Evolutionary conservation across 2,329 filamentous ascomycete species (phyloP).

Genomic region (Venturia effusa): DNA sequence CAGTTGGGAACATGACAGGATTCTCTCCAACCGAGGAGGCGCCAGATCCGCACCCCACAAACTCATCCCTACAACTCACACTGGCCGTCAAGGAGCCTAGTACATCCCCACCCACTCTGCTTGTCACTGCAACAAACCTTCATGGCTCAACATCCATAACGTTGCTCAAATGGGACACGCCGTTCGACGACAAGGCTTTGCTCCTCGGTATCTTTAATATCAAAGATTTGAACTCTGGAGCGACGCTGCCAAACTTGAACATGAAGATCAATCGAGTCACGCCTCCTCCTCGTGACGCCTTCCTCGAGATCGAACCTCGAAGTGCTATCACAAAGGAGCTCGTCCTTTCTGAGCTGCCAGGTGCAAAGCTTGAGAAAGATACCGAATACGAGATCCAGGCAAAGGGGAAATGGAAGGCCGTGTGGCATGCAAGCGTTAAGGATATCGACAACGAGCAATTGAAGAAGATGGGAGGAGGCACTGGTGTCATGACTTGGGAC

Average conservation of each 20-base stretch:
- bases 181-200: constrained; percentile 27
- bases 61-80: constrained; percentile 2
- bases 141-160: constrained; percentile 24
- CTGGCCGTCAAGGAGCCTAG: constrained; percentile 17
- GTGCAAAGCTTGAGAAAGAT: constrained; percentile 26
- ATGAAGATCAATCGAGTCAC: constrained; percentile 27
- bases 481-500: constrained; percentile 6
- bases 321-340: constrained; percentile 24
- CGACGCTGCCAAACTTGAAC: constrained; percentile 20
- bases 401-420: constrained; percentile 24
- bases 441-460: constrained; percentile 4
- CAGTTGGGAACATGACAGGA: constrained; percentile 3
- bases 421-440: constrained; percentile 18
- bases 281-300: constrained; percentile 25
- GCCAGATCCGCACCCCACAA: constrained; percentile 3
- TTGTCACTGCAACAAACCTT: constrained; percentile 27
- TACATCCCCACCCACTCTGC: constrained; percentile 21
- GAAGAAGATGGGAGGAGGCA: constrained; percentile 11
- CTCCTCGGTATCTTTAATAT: constrained; percentile 29
- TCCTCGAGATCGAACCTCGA: constrained; percentile 26
- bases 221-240: constrained; percentile 18
- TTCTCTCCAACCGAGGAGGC: background rate
- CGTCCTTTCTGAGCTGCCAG: constrained; percentile 23
- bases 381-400: constrained; percentile 26
- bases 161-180: constrained; percentile 30